Evolutionary conservation across 805 yeast species (phyloP).

Genomic region (Sugiyamaella boreocaroliniensis): DNA sequence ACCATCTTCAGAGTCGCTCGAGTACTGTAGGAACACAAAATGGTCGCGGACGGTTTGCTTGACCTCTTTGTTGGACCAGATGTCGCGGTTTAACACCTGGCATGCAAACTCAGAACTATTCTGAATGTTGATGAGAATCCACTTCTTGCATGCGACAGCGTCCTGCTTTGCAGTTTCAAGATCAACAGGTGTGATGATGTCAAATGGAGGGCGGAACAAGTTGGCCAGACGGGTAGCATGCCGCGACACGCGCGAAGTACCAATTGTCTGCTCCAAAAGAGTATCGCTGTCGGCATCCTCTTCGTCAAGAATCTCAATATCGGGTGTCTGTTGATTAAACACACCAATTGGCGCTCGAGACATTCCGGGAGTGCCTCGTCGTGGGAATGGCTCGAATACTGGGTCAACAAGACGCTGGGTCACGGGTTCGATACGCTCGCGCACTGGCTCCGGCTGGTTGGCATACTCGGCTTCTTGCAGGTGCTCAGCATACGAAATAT

Average conservation of each 20-base stretch:
- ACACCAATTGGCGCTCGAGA: constrained; percentile 30
- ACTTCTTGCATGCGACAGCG: constrained; percentile 60
- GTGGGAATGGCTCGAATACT: constrained; percentile 17
- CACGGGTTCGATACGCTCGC: constrained; percentile 71
- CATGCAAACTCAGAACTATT: constrained; percentile 79
- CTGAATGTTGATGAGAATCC: constrained; percentile 87
- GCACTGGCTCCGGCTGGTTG: constrained; percentile 26
- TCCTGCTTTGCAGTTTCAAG: constrained; percentile 66
- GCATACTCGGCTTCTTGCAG: constrained; percentile 26
- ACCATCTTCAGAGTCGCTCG: constrained; percentile 70
- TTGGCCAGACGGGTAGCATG: constrained; percentile 68
- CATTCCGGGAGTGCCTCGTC: constrained; percentile 12
- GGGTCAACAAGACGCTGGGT: constrained; percentile 71
- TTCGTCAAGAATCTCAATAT: constrained; percentile 29
- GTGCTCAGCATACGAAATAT: constrained; percentile 22
- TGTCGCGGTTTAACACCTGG: constrained; percentile 85
- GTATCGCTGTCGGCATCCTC: constrained; percentile 24
- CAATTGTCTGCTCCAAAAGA: constrained; percentile 18
- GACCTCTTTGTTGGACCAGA: constrained; percentile 70
- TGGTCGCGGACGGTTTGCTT: constrained; percentile 57
- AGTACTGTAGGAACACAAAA: constrained; percentile 83
- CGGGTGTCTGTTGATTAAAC: constrained; percentile 45
- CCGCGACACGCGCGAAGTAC: constrained; percentile 37
- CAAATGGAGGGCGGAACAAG: constrained; percentile 91
- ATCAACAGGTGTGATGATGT: constrained; percentile 60